Base-by-base conservation (phyloP, 257 asterid genomes). In the Fraxinus anomala region DNA sequence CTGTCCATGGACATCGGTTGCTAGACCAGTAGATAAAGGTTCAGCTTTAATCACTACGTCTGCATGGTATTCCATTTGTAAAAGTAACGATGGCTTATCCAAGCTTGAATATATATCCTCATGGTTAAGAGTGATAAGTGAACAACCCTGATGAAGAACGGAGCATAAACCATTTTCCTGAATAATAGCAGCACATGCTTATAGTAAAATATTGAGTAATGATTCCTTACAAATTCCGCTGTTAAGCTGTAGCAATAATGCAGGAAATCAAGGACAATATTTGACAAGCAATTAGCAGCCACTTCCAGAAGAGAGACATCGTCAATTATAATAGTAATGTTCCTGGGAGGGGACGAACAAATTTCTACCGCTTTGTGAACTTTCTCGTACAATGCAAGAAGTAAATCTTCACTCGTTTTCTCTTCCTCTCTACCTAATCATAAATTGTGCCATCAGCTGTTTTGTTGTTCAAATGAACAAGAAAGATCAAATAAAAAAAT, bases 1-100 rank as follows among this genome's bases (percentile, higher is more conserved):
- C 99, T 93, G 99, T 72, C 99, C 99, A 86, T 96, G 99, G 71
- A 96, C 95, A 19, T 93, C 98, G 34, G 87, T 80, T 49, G 99
- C 99, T 47, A 93, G 87, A 82, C 98, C 99, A 80, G 99, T 93
- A 30, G 94, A 92, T 85, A 96, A 85, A 81, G 99, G 99, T 76
- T 96, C 96, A 8, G 91, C 92, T 79, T 89, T 96, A 69, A 96
- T 88, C 71, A 90, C 87, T 23, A 88, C 80, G 85, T 92, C 93
- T 1, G 99, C 96, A 16, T 90, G 67, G 82, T 88, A 88, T 77
- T 92, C 98, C 90, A 86, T 81, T 75, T 93, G 93, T 73, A 88
- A 76, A 76, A 92, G 87, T 75, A 91, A 79, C 61, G 82, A 84
- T 71, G 92, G 88, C 72, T 37, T 86, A 74, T 89, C 94, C 56